A percentile compares a stretch with the other conserved stretches of the same genome.
These are phyloP conservation scores for Hypoxylon perforatum DNA, from an alignment of 495 filamentous ascomycete species.

Conservation along the genomic window DNA sequence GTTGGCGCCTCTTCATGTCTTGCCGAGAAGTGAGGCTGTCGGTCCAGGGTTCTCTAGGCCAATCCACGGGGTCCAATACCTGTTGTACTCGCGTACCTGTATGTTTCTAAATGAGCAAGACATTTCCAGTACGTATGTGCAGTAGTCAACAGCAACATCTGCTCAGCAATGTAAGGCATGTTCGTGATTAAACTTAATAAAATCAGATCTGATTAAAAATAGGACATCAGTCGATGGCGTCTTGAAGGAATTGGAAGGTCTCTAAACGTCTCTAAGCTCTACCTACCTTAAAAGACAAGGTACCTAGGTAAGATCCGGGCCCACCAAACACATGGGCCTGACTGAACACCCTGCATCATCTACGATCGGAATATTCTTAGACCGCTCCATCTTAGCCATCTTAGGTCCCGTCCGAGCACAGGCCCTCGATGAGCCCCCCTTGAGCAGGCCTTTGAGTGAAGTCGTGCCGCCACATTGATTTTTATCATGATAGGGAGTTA, in stretches of 20 bases:
- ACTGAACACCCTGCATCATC: background rate
- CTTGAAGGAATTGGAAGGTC: background rate
- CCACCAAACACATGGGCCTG: background rate
- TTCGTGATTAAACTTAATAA: conserved; percentile 2
- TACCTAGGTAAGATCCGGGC: too few species aligned
- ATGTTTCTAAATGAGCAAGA: background rate
- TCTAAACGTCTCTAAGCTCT: too few species aligned
- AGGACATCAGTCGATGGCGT: background rate
- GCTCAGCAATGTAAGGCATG: too few species aligned
- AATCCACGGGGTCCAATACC: conserved; percentile 26
- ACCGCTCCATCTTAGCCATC: conserved; percentile 14
- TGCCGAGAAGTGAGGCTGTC: conserved; percentile 51
- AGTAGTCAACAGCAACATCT: too few species aligned
- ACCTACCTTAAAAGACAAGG: too few species aligned
- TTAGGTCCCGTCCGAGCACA: background rate
- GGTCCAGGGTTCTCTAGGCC: conserved; percentile 40
- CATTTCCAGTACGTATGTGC: background rate
- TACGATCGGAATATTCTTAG: conserved; percentile 31
- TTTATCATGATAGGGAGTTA: background rate
- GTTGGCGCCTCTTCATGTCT: conserved; percentile 42
- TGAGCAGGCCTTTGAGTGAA: too few species aligned
- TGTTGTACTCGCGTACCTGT: too few species aligned
- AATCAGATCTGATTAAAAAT: conserved; percentile 1
- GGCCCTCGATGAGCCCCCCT: background rate
- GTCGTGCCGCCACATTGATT: background rate